Conservation (phyloP, 768 basidiomycete genomes). For the Baorangia bicolor region DNA sequence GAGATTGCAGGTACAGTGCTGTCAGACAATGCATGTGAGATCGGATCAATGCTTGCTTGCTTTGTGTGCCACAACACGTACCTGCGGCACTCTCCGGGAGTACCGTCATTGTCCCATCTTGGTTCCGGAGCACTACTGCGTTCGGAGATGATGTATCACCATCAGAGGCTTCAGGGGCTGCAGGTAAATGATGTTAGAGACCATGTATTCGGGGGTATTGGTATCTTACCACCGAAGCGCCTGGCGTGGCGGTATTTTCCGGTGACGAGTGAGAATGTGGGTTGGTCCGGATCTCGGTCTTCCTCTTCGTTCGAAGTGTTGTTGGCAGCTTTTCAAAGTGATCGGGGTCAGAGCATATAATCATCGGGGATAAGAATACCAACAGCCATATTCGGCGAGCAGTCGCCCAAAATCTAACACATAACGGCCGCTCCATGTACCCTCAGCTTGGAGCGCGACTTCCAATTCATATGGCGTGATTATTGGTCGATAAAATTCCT, state of each 20-base stretch:
- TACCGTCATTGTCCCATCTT: slow-evolving; percentile 55
- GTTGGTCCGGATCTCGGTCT: slow-evolving; percentile 63
- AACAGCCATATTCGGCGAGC: slow-evolving; percentile 37
- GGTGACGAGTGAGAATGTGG: slow-evolving; percentile 82
- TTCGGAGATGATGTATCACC: slow-evolving; percentile 29
- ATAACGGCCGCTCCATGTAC: slow-evolving; percentile 75
- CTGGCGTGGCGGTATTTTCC: slow-evolving; percentile 83
- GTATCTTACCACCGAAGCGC: slow-evolving; percentile 50
- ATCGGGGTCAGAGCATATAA: neutral
- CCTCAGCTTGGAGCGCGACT: slow-evolving; percentile 69
- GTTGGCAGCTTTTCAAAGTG: slow-evolving; percentile 3
- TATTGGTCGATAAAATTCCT: slow-evolving; percentile 92
- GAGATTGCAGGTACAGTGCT: slow-evolving; percentile 68
- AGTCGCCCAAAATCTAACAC: slow-evolving; percentile 73
- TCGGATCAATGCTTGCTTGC: slow-evolving; percentile 2
- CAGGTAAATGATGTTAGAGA: slow-evolving; percentile 1
- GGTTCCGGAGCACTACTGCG: slow-evolving; percentile 60
- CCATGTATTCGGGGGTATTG: neutral
- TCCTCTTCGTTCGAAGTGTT: slow-evolving; percentile 26
- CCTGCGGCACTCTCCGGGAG: slow-evolving; percentile 72
- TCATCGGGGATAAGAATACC: slow-evolving; percentile 2
- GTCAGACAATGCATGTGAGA: slow-evolving; percentile 23
- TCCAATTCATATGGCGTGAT: slow-evolving; percentile 92
- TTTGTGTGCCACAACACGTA: slow-evolving; percentile 31
- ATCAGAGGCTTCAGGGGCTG: slow-evolving; percentile 14